Conservation (phyloP, 176 grass and related monocot genomes). For the Eremochloa ophiuroides region DNA sequence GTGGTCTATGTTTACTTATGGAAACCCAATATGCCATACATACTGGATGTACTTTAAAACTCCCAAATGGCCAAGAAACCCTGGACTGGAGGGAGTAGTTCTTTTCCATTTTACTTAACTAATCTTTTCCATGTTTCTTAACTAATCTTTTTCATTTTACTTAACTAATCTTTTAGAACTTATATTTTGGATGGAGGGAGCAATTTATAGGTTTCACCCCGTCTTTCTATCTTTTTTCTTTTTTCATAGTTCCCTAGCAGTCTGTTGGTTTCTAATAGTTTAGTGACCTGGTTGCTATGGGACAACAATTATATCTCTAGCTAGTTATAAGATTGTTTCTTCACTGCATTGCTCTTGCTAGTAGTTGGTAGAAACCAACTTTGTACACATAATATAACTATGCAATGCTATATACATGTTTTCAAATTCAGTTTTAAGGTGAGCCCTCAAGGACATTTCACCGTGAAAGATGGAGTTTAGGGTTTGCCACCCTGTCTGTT, state of each 20-base stretch:
- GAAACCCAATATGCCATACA: background rate
- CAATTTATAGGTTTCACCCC: background rate
- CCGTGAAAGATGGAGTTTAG: background rate
- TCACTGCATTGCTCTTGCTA: background rate
- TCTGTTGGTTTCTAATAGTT: background rate
- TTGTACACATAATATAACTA: background rate
- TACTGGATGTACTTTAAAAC: background rate
- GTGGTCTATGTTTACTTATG: background rate
- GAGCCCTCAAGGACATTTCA: background rate
- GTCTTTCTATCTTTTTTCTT: background rate
- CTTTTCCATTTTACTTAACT: background rate
- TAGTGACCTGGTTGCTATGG: background rate
- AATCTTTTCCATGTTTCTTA: background rate
- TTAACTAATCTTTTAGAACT: background rate
- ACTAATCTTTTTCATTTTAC: background rate
- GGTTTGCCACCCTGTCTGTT: background rate
- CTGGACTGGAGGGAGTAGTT: background rate
- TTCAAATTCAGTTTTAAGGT: background rate
- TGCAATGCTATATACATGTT: background rate
- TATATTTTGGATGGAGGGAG: background rate
- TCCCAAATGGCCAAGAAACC: background rate
- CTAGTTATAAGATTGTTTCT: background rate
- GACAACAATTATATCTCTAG: background rate
- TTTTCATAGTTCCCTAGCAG: background rate
- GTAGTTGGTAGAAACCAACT: background rate